Conservation (phyloP, 2,329 filamentous ascomycete species). For the Venturia effusa region DNA sequence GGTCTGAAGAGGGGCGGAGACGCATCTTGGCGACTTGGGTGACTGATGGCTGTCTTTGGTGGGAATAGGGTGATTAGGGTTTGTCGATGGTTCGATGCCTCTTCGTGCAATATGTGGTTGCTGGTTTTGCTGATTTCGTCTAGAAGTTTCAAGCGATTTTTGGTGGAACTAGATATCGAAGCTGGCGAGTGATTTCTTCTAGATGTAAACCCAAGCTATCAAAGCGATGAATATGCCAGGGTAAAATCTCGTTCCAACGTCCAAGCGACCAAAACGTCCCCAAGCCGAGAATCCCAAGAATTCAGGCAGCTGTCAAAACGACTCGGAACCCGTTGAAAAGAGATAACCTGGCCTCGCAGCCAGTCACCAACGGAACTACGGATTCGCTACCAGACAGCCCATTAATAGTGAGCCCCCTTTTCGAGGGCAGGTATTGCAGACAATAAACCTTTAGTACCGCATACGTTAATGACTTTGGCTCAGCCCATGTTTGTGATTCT, state of each 20-base stretch:
- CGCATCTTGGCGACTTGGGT: neutral
- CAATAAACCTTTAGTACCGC: neutral
- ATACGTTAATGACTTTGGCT: neutral
- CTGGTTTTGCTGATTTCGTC: neutral
- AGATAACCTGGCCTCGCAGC: neutral
- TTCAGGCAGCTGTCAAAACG: neutral
- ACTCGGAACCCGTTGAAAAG: neutral
- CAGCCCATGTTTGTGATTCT: neutral
- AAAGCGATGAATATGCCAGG: neutral
- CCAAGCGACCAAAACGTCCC: neutral
- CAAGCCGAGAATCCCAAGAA: neutral
- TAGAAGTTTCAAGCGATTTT: neutral
- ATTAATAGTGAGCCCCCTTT: no score
- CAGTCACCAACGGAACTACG: neutral
- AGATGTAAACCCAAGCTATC: neutral
- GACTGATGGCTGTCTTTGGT: neutral
- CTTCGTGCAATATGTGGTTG: neutral
- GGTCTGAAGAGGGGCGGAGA: neutral
- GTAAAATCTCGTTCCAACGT: neutral
- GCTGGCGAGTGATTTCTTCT: no score
- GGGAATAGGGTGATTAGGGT: neutral
- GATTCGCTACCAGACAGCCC: neutral
- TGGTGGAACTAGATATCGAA: no score
- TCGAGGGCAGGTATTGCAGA: neutral
- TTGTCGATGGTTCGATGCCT: neutral